Percentiles rank a stretch among this genome's conserved stretches.
phyloP scores from a whole-genome alignment of 352 stramenopile genomes.

The Pythium dissotocum region DNA sequence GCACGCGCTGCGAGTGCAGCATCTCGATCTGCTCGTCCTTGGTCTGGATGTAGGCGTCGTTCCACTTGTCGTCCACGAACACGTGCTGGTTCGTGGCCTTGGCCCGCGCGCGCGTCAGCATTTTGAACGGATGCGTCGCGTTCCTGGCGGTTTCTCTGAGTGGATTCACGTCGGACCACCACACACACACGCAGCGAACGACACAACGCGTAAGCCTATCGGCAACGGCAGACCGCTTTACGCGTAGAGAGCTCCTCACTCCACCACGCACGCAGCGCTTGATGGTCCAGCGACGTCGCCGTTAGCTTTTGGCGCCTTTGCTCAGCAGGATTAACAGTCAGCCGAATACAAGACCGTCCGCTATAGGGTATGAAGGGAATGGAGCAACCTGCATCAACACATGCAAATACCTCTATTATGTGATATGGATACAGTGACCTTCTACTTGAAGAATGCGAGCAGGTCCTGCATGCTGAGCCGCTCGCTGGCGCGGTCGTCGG shows the following conservation, averaged over 20 bases:
- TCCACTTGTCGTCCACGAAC: constrained; percentile 85
- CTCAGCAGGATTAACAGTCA: not conserved
- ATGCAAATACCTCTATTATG: not conserved
- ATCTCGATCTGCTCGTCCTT: constrained; percentile 87
- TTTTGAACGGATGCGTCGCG: constrained; percentile 11
- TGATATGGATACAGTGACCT: constrained; percentile 21
- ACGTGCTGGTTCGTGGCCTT: constrained; percentile 63
- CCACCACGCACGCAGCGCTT: not conserved
- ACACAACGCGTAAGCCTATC: not conserved
- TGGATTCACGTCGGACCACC: not conserved
- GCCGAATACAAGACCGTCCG: constrained; percentile 8
- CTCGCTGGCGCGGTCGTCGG: constrained; percentile 42
- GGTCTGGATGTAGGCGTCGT: constrained; percentile 77
- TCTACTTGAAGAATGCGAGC: constrained; percentile 62
- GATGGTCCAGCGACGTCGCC: not conserved
- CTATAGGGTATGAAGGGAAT: not conserved
- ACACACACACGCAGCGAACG: not conserved
- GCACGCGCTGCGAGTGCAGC: constrained; percentile 47
- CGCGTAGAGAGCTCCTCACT: not conserved
- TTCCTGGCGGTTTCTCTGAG: not conserved
- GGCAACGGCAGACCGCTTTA: not conserved
- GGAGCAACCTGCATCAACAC: not conserved
- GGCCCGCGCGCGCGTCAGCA: constrained; percentile 76
- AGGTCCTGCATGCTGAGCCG: constrained; percentile 70
- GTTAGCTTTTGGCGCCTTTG: not conserved